phyloP scores from a whole-genome alignment of 2,329 filamentous ascomycete species.

The Chaetomium globosum region DNA sequence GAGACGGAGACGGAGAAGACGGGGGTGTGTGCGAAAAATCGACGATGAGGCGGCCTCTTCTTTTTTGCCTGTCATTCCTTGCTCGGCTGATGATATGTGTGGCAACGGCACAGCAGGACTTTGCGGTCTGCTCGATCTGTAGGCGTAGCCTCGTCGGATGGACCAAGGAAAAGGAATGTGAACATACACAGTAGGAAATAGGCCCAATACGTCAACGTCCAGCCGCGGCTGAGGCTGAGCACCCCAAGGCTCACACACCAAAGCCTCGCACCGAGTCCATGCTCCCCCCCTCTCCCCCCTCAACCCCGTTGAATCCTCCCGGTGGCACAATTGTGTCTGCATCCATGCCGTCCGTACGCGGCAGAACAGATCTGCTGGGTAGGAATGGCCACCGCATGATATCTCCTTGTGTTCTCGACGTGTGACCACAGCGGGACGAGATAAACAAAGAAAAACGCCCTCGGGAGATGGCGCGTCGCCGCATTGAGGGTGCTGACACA shows the following conservation, averaged over 20 bases:
- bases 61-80: constrained; percentile 3
- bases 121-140: neutral
- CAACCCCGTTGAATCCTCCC: constrained; percentile 1
- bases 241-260: neutral
- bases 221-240: constrained; percentile 22
- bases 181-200: neutral
- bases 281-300: neutral
- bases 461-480: neutral
- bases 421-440: neutral
- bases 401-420: neutral
- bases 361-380: neutral
- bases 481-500: neutral
- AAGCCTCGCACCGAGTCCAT: neutral
- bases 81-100: constrained; percentile 9
- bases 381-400: neutral
- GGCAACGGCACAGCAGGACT: constrained; percentile 17
- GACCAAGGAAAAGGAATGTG: neutral
- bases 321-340: neutral
- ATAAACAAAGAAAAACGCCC: constrained; percentile 12
- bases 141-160: constrained; percentile 3
- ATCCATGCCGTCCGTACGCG: neutral
- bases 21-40: neutral
- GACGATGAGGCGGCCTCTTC: constrained; percentile 20
- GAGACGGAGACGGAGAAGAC: neutral
- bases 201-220: neutral